Evolutionary conservation across 2,329 filamentous ascomycete species (phyloP), one percentile per base, ranked within the genome.

Genomic region (Sarocladium brachiariae): DNA sequence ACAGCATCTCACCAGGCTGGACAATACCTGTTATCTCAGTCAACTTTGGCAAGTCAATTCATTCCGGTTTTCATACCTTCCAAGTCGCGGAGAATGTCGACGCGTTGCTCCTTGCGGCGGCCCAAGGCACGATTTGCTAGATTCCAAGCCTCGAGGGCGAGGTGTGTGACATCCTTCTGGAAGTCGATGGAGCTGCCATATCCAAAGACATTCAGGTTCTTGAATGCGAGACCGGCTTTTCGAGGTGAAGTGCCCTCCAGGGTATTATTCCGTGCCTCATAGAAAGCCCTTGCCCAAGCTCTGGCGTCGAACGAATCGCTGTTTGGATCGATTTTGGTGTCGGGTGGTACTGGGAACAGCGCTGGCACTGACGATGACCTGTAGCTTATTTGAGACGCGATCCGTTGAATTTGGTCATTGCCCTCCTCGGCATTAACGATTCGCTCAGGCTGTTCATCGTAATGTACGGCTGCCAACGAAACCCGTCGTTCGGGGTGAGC

Each of bases 1-100:
- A 71, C 24, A 80, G 63, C 72, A 81, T 75, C 66, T 81, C 78
- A 13, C 78, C 77, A 27, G 64, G 68, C 54, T 76, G 64, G 2
- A 80, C 70, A 1, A 79, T 50, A 4, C 43, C 43, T 47, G 10
- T 33, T 31, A 31, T 47, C 25, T 18, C 21, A 14, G 43, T 47
- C 8, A 18, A 10, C 10, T 35, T n/a, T 7, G 33, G 16, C 33
- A 35, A 8, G 8, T 35, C 5, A 14, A 35, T 35, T 5, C 8
- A 35, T 14, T 35, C 10, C 16, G n/a, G n/a, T 14, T 35, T 13
- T 35, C 33, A 11, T 21, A n/a, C 77, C 77, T 51, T 80, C 75
- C 19, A 77, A 65, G 49, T 72, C 65, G 48, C 66, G 63, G n/a
- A 80, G 62, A 52, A 80, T 80, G 52, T 80, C 70, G 52, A 75